phyloP scores from a whole-genome alignment of 2,329 filamentous ascomycete genomes.

The Aspergillus jensenii region DNA sequence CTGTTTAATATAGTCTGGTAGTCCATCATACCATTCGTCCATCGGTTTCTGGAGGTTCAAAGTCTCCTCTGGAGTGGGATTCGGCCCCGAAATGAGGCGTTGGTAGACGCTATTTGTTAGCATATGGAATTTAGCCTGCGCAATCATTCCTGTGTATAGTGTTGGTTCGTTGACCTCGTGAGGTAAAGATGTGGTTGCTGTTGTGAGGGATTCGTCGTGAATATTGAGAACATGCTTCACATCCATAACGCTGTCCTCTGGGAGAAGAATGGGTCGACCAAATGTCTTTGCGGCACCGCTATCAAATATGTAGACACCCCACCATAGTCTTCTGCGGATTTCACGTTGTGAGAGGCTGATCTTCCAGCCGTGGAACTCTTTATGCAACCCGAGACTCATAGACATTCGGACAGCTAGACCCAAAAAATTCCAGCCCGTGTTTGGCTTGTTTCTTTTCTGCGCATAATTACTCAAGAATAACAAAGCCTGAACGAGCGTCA shows the following conservation, averaged over 20 bases:
- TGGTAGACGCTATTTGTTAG: slow-evolving; percentile 47
- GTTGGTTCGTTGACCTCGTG: slow-evolving; percentile 40
- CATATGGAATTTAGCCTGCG: slow-evolving; percentile 44
- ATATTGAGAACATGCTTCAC: slow-evolving; percentile 46
- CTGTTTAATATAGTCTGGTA: slow-evolving; percentile 44
- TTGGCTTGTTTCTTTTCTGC: slow-evolving; percentile 53
- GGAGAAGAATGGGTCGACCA: slow-evolving; percentile 48
- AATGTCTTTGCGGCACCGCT: slow-evolving; percentile 54
- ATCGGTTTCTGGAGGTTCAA: slow-evolving; percentile 42
- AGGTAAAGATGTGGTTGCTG: slow-evolving; percentile 37
- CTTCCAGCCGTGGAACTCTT: slow-evolving; percentile 50
- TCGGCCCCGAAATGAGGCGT: slow-evolving; percentile 44
- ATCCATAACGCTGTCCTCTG: slow-evolving; percentile 46
- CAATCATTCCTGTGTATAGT: slow-evolving; percentile 44
- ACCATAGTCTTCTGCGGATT: slow-evolving; percentile 43
- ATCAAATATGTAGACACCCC: slow-evolving; percentile 48
- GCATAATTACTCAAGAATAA: slow-evolving; percentile 50
- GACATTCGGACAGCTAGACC: slow-evolving; percentile 52
- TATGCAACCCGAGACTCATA: slow-evolving; percentile 52
- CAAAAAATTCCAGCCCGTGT: slow-evolving; percentile 51
- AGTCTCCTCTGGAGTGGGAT: slow-evolving; percentile 43
- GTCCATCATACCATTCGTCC: slow-evolving; percentile 42
- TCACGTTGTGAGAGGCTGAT: slow-evolving; percentile 45
- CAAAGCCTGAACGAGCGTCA: slow-evolving; percentile 50
- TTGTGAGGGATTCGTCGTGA: slow-evolving; percentile 41